phyloP scores from a whole-genome alignment of 148 eudicot species.

The Simmondsia chinensis region DNA sequence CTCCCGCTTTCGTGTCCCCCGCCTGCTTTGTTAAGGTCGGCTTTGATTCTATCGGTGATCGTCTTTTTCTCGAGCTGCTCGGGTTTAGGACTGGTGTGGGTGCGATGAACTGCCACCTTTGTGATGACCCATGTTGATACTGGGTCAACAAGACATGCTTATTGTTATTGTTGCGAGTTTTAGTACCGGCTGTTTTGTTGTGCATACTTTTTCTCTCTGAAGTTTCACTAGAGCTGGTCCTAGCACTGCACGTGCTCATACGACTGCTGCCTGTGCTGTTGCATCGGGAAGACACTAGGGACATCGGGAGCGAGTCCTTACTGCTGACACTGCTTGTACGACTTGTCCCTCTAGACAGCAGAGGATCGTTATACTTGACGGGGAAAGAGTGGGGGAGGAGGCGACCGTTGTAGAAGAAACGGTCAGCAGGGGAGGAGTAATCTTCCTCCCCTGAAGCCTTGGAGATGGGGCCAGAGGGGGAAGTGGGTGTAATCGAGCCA shows the following conservation, averaged over 20 bases:
- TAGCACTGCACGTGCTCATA: slow-evolving; percentile 32
- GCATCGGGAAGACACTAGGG: slow-evolving; percentile 39
- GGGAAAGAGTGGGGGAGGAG: slow-evolving; percentile 71
- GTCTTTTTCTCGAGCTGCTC: slow-evolving; percentile 26
- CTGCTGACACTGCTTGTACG: slow-evolving; percentile 38
- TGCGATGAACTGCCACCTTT: slow-evolving; percentile 56
- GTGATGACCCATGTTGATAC: slow-evolving; percentile 19
- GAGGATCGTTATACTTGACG: neutral
- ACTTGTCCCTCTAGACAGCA: slow-evolving; percentile 45
- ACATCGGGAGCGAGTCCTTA: slow-evolving; percentile 29
- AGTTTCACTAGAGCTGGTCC: slow-evolving; percentile 36
- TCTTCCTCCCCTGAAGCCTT: too few relatives aligned
- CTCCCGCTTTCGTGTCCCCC: too few relatives aligned
- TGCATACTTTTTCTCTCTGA: slow-evolving; percentile 24
- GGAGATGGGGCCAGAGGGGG: too few relatives aligned
- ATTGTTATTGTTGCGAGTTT: neutral
- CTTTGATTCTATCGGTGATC: too few relatives aligned
- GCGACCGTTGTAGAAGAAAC: slow-evolving; percentile 63
- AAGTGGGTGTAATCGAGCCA: slow-evolving; percentile 22
- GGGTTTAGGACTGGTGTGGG: slow-evolving; percentile 42
- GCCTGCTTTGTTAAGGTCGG: too few relatives aligned
- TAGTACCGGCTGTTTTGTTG: too few relatives aligned
- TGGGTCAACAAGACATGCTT: slow-evolving; percentile 5
- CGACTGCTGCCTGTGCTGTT: slow-evolving; percentile 40
- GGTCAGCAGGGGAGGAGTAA: slow-evolving; percentile 88